Base-by-base conservation (phyloP, 768 basidiomycete species). In the Suillus cothurnatus region DNA sequence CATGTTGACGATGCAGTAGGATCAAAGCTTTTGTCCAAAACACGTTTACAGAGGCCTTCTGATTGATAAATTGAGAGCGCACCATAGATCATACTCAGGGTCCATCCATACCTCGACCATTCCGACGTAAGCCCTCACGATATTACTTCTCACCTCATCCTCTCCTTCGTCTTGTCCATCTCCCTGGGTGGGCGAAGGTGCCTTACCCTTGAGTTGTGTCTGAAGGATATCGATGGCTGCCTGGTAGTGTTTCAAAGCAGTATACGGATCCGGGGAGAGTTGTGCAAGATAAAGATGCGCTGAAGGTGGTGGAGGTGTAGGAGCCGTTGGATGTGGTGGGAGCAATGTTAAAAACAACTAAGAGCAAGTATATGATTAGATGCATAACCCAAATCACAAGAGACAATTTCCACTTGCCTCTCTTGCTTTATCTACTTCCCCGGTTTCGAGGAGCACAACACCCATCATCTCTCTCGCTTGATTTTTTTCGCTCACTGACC, bases 41-140 rank as follows among this genome's bases (percentile, higher is more conserved):
- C 3, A 59, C 1, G 19, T 41, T 15, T 41, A 43, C 41, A 36
- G 31, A 19, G 58, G 19, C 9, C 39, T 53, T 11, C 53, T 19
- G 31, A n/a, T 57, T 34, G 45, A 36, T 64, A 21, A 28, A 38
- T 64, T 4, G 21, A 26, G 39, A 38, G 73, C 87, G 60, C 71
- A 91, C 95, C 95, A 96, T 59, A 97, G 81, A 81, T 96, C 94
- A 69, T 90, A 89, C 2, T 85, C 84, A 36, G 91, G 91, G 71
- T 95, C 92, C 94, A 97, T 97, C 95, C 95, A 97, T 19, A 96
- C 92, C 74, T 97, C 95, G 31, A 96, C 90, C 84, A 95, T 95
- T 9, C 91, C 91, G 36, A 95, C 84, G 26, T 95, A 83, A 9
- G 93, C 93, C 47, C 90, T 83, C 14, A 95, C 88, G 63, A 90